These are phyloP conservation scores for Colletotrichum sp. DNA, from an alignment of 2,329 filamentous ascomycete genomes.

Conservation along the genomic window DNA sequence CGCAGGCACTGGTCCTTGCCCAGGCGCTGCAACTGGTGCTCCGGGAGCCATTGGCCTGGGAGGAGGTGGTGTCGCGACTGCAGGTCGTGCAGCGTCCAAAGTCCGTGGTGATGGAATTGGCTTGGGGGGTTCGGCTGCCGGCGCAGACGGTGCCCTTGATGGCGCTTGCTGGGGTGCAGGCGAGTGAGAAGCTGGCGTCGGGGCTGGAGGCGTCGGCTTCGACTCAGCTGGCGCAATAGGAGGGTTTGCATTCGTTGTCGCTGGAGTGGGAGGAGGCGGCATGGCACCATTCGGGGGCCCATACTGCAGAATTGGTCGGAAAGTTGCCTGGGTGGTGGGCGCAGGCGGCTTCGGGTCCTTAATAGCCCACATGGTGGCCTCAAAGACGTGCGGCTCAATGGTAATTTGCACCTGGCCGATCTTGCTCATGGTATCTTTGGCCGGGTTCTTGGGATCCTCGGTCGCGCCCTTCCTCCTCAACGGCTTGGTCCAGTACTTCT, in stretches of 20 bases:
- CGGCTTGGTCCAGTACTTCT: slow-evolving; percentile 80
- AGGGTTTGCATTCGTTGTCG: slow-evolving; percentile 10
- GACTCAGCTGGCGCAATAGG: slow-evolving; percentile 17
- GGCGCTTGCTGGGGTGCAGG: not conserved
- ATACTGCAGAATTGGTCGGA: slow-evolving; percentile 68
- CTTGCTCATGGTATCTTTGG: slow-evolving; percentile 75
- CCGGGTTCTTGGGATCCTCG: slow-evolving; percentile 70
- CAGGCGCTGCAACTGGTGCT: slow-evolving; percentile 21
- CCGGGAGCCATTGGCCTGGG: not conserved
- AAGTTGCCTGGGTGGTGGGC: slow-evolving; percentile 25
- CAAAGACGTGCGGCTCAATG: slow-evolving; percentile 81
- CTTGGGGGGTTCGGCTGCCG: not conserved
- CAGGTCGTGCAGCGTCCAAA: not conserved
- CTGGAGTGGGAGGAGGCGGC: slow-evolving; percentile 49
- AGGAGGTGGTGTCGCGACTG: slow-evolving; percentile 2
- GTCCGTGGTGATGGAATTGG: not conserved
- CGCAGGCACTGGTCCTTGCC: slow-evolving; percentile 19
- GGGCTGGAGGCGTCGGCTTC: slow-evolving; percentile 24
- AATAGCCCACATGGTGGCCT: slow-evolving; percentile 75
- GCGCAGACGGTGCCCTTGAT: not conserved
- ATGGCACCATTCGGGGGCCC: slow-evolving; percentile 68
- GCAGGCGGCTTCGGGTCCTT: slow-evolving; percentile 63
- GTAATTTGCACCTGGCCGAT: slow-evolving; percentile 76
- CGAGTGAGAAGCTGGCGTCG: slow-evolving; percentile 3
- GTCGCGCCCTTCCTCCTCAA: slow-evolving; percentile 70